Conservation (phyloP, 345 rosid genomes). For the Sonneratia alba region DNA sequence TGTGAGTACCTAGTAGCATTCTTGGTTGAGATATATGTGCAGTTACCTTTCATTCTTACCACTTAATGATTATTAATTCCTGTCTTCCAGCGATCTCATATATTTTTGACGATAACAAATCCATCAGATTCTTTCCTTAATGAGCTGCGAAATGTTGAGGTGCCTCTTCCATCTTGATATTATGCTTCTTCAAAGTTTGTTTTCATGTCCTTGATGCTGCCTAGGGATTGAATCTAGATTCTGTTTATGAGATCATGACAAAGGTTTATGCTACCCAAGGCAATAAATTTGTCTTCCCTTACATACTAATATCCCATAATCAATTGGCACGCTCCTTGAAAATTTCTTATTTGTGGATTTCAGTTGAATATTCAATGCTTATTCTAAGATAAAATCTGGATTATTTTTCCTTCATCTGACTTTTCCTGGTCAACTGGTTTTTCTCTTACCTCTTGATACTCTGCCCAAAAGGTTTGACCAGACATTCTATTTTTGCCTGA, state of each 20-base stretch:
- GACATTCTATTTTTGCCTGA: background rate
- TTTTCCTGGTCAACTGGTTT: background rate
- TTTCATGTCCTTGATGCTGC: background rate
- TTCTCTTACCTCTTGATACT: background rate
- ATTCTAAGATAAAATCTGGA: background rate
- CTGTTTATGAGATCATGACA: background rate
- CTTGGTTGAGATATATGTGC: background rate
- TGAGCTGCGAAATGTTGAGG: constrained; percentile 96
- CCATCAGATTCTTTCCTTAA: constrained; percentile 88
- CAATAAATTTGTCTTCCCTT: background rate
- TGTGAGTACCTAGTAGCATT: constrained; percentile 41
- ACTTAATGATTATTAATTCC: constrained; percentile 9
- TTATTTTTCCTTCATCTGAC: background rate
- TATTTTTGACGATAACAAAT: constrained; percentile 65
- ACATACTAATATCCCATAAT: background rate
- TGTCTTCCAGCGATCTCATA: constrained; percentile 65
- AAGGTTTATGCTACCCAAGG: background rate
- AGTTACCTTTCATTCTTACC: background rate
- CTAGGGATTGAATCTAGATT: too few species aligned
- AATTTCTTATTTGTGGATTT: background rate
- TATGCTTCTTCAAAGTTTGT: background rate
- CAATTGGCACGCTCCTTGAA: background rate
- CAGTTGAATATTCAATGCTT: background rate
- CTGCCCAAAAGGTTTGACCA: background rate
- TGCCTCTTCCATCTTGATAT: constrained; percentile 14